Conservation (phyloP, 768 basidiomycete species). For the Cantharellus cinnabarinus region DNA sequence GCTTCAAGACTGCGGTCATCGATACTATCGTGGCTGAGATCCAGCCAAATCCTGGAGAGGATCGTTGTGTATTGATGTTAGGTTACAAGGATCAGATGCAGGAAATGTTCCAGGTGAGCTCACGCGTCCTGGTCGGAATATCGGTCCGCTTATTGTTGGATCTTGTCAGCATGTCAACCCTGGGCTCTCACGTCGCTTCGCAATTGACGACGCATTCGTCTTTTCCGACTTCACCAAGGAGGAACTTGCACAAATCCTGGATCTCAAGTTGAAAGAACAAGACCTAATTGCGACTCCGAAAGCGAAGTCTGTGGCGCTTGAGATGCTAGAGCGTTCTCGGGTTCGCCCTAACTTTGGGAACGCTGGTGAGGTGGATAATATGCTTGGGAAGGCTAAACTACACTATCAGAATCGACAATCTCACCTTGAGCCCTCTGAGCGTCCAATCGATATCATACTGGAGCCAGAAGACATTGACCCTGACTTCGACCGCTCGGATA, state of each 20-base stretch:
- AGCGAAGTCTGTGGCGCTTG: conserved; percentile 37
- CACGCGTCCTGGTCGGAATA: not conserved
- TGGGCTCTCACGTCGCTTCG: conserved; percentile 40
- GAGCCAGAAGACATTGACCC: conserved; percentile 39
- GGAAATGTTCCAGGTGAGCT: conserved; percentile 51
- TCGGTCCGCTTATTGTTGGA: conserved; percentile 16
- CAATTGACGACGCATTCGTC: conserved; percentile 43
- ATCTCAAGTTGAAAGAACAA: conserved; percentile 35
- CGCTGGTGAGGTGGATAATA: conserved; percentile 41
- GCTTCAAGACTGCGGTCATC: conserved; percentile 45
- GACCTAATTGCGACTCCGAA: conserved; percentile 34
- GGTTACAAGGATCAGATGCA: conserved; percentile 46
- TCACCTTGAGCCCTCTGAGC: conserved; percentile 11
- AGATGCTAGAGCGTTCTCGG: conserved; percentile 17
- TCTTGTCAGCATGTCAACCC: conserved; percentile 50
- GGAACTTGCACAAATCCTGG: conserved; percentile 31
- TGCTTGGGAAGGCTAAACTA: conserved; percentile 30
- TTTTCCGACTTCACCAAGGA: conserved; percentile 42
- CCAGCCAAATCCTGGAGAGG: conserved; percentile 47
- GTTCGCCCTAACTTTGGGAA: conserved; percentile 45
- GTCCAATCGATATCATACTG: conserved; percentile 15
- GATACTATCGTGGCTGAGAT: conserved; percentile 60
- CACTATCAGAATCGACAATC: conserved; percentile 24
- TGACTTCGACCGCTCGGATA: conserved; percentile 29
- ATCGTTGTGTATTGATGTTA: conserved; percentile 42